These are phyloP conservation scores for Fusarium newnesense DNA, from an alignment of 2,329 filamentous ascomycete genomes.

Conservation along the genomic window DNA sequence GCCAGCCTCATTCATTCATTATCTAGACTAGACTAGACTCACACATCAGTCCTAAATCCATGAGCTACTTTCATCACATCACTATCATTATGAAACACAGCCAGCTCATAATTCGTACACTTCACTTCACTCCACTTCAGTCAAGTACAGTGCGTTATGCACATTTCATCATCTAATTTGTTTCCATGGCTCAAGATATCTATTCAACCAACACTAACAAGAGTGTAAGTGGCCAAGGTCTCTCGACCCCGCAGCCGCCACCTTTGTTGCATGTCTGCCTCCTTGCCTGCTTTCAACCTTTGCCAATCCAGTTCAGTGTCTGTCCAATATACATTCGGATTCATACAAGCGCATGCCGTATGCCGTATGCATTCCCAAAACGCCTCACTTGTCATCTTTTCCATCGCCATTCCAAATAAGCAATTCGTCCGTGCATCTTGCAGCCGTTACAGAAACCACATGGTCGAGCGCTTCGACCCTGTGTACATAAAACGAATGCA, in stretches of 20 bases:
- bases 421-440: conserved; percentile 39
- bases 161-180: conserved; percentile 33
- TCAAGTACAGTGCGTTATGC: neutral
- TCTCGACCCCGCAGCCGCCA: conserved; percentile 30
- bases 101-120: conserved; percentile 8
- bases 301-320: conserved; percentile 4
- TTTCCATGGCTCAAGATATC: conserved; percentile 39
- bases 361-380: conserved; percentile 35
- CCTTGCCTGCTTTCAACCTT: conserved; percentile 27
- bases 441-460: conserved; percentile 40
- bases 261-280: conserved; percentile 23
- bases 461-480: conserved; percentile 43
- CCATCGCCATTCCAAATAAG: conserved; percentile 38
- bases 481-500: conserved; percentile 34
- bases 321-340: conserved; percentile 15
- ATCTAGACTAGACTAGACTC: neutral
- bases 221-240: conserved; percentile 19
- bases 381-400: conserved; percentile 41
- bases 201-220: conserved; percentile 26
- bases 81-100: conserved; percentile 3
- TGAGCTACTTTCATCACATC: conserved; percentile 17
- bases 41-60: conserved; percentile 6
- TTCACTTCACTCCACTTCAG: neutral
- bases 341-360: conserved; percentile 26
- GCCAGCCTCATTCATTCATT: conserved; percentile 16